phyloP scores from a whole-genome alignment of 2,329 filamentous ascomycete genomes.

The Leptographium galeiforme region DNA sequence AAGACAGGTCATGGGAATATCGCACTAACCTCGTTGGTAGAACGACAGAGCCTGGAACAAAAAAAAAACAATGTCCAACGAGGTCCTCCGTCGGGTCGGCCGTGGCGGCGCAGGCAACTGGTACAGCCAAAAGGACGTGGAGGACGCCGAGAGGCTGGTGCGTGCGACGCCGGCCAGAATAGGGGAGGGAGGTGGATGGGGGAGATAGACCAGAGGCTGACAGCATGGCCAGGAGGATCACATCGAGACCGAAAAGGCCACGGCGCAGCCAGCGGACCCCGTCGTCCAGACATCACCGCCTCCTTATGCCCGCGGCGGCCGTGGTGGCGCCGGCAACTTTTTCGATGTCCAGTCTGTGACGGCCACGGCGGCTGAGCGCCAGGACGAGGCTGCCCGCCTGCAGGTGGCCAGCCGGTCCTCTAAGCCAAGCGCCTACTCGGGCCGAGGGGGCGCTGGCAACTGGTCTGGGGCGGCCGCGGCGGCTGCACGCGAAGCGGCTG shows the following conservation, averaged over 20 bases:
- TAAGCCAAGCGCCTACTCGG: conserved; percentile 19
- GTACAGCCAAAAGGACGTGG: conserved; percentile 36
- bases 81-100: conserved; percentile 38
- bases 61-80: conserved; percentile 18
- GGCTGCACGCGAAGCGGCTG: conserved; percentile 14
- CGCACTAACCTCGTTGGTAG: too few relatives aligned
- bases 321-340: conserved; percentile 52
- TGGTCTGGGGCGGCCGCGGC: conserved; percentile 21
- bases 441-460: conserved; percentile 47
- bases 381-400: conserved; percentile 19
- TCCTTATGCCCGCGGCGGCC: conserved; percentile 31
- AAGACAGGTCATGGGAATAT: not conserved
- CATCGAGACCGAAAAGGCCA: not conserved
- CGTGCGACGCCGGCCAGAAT: not conserved
- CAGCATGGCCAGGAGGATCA: not conserved
- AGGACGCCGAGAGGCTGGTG: conserved; percentile 23
- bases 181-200: not conserved
- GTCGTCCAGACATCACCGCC: conserved; percentile 5
- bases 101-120: conserved; percentile 54
- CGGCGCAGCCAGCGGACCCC: conserved; percentile 6
- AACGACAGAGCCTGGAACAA: not conserved
- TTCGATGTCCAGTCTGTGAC: conserved; percentile 25
- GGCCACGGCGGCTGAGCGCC: conserved; percentile 19
- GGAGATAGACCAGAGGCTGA: not conserved
- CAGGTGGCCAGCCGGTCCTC: conserved; percentile 4